Percentiles rank a stretch among this genome's conserved stretches.
Evolutionary conservation across 2,329 filamentous ascomycete species (phyloP).

Genomic region (Ambrosiella beaveri): DNA sequence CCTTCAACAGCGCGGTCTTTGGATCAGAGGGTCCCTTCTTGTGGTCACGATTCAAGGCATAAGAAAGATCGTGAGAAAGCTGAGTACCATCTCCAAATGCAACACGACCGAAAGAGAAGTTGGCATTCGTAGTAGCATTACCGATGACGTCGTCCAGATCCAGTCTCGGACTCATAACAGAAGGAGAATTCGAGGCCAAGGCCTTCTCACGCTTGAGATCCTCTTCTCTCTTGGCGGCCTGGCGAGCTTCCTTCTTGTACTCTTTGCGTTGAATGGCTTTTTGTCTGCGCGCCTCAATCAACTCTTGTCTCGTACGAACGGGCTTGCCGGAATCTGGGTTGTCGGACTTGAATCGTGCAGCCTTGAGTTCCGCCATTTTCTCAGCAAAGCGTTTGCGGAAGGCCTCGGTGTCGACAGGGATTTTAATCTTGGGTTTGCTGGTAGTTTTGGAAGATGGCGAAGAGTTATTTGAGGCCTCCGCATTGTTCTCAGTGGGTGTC

Average conservation of each 20-base stretch:
- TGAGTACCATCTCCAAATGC: constrained; percentile 74
- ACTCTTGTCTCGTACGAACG: constrained; percentile 72
- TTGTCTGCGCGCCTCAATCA: constrained; percentile 73
- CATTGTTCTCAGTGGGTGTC: constrained; percentile 20
- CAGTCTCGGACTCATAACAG: constrained; percentile 38
- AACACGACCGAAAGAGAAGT: constrained; percentile 81
- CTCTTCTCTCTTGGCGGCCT: constrained; percentile 64
- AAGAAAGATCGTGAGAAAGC: constrained; percentile 55
- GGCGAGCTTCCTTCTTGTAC: constrained; percentile 72
- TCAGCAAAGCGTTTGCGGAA: constrained; percentile 65
- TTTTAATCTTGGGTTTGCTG: constrained; percentile 38
- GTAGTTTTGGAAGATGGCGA: constrained; percentile 36
- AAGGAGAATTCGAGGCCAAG: constrained; percentile 43
- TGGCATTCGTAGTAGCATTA: constrained; percentile 20
- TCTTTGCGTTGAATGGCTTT: constrained; percentile 77
- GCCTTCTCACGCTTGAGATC: constrained; percentile 47
- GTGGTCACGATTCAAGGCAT: constrained; percentile 35
- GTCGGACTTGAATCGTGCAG: constrained; percentile 64
- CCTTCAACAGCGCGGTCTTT: constrained; percentile 68
- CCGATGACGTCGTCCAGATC: constrained; percentile 23
- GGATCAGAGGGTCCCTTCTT: constrained; percentile 72
- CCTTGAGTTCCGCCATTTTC: constrained; percentile 69
- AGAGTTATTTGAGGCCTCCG: constrained; percentile 33
- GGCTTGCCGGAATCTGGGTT: constrained; percentile 57
- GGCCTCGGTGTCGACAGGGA: constrained; percentile 54